Evolutionary conservation across 768 basidiomycete species (phyloP), one percentile per base, ranked within the genome.

Genomic region (Hirschioporus abietinus): DNA sequence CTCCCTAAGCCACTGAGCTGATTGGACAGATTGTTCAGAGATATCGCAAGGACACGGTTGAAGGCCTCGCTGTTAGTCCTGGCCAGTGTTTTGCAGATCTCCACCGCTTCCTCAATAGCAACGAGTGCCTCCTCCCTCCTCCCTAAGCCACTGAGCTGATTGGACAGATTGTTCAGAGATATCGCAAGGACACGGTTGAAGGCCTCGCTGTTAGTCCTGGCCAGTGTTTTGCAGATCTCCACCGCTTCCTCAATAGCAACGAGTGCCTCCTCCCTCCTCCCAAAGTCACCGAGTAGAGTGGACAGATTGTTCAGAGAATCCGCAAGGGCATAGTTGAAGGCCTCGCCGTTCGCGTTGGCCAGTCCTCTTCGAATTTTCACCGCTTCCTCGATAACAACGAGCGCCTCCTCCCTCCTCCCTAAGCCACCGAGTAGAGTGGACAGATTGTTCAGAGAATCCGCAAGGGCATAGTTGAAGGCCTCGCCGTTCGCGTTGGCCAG

Each of bases 341-440:
- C 25, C 7, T 26, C 35, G 5, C 30, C 64, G 26, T 35, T 24
- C 10, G 30, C 6, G 2, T 3, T 23, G 25, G 34, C 59, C 8
- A 68, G 27, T 34, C 17, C 23, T 15, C 35, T 17, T 4, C 3
- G 60, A 9, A 67, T 20, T 1, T 30, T 24, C 9, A 24, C 65
- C 17, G 66, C 66, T 60, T 67, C 66, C 27, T 60, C 17, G 7
- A 67, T 57, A 9, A 63, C 68, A 7, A n/a, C 24, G 20, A 70
- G 63, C 15, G 69, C 69, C 15, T 68, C 64, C 36, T 63, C 65
- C 1, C 36, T 58, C 23, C 60, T 42, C 17, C 68, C 69, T 12
- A 60, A 17, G 10, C 58, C 68, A 17, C 35, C 61, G 15, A 68
- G 63, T 17, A 2, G 26, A n/a, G 60, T 63, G 20, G 65, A 66